Evolutionary conservation across 345 rosid species (phyloP).

Genomic region (Mallotus nudiflorus): DNA sequence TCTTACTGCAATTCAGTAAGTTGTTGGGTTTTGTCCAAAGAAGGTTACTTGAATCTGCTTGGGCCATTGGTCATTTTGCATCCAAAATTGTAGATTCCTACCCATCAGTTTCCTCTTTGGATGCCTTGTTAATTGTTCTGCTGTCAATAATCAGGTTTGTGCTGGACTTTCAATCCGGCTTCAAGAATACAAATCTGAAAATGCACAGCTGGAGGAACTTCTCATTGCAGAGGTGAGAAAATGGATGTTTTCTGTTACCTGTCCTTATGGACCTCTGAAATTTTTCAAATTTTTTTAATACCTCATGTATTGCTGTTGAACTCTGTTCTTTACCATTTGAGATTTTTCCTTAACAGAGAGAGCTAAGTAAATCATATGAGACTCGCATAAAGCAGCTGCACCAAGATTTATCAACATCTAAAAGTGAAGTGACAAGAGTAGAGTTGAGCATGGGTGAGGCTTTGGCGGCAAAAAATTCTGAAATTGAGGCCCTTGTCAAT

Average conservation of each 20-base stretch:
- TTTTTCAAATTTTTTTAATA: conserved; percentile 11
- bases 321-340: conserved; percentile 20
- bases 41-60: neutral
- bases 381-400: conserved; percentile 81
- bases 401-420: conserved; percentile 70
- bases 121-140: conserved; percentile 9
- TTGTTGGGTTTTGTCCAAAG: neutral
- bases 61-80: neutral
- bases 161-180: conserved; percentile 96
- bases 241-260: conserved; percentile 6
- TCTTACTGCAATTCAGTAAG: neutral
- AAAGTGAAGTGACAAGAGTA: conserved; percentile 73
- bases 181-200: conserved; percentile 95
- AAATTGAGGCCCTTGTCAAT: conserved; percentile 77
- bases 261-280: neutral
- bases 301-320: conserved; percentile 6
- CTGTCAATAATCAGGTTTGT: conserved; percentile 59
- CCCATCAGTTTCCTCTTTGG: neutral
- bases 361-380: conserved; percentile 87
- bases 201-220: conserved; percentile 99
- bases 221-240: conserved; percentile 80
- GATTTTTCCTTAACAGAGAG: conserved; percentile 63
- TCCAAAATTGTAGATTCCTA: neutral
- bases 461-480: conserved; percentile 86
- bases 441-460: conserved; percentile 89